These are phyloP conservation scores for Cutaneotrichosporon cavernicola DNA, from an alignment of 1,284 basidiomycete species.

Conservation along the genomic window DNA sequence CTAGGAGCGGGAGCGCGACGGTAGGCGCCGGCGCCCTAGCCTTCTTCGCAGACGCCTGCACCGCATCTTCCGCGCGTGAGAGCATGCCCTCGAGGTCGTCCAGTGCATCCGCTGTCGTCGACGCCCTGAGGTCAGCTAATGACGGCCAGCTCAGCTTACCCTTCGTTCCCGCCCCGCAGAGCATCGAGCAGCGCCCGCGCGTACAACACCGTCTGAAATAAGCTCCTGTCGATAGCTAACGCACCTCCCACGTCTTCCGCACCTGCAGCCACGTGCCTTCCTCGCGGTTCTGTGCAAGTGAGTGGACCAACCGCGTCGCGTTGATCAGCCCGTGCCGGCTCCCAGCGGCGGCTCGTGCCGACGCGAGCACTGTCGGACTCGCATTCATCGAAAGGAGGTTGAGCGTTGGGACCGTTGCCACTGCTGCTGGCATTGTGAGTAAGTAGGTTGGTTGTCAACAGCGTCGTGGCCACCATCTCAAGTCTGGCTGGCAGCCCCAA, in stretches of 20 bases:
- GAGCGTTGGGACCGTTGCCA: slow-evolving; percentile 20
- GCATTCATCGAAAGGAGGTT: slow-evolving; percentile 29
- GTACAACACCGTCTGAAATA: slow-evolving; percentile 41
- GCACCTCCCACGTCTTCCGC: slow-evolving; percentile 47
- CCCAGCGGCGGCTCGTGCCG: slow-evolving; percentile 34
- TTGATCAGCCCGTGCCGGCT: slow-evolving; percentile 47
- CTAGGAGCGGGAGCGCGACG: slow-evolving; percentile 12
- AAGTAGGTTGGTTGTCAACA: neutral
- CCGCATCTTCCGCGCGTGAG: slow-evolving; percentile 22
- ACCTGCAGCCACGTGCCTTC: slow-evolving; percentile 35
- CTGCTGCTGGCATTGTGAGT: slow-evolving; percentile 4
- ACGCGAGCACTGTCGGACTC: slow-evolving; percentile 32
- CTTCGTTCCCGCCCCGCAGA: slow-evolving; percentile 39
- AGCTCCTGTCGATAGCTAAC: neutral
- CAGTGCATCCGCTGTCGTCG: slow-evolving; percentile 26
- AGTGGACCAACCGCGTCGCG: slow-evolving; percentile 45
- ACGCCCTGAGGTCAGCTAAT: slow-evolving; percentile 28
- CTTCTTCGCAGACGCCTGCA: slow-evolving; percentile 20
- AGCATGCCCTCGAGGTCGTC: slow-evolving; percentile 26
- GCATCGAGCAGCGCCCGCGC: slow-evolving; percentile 38
- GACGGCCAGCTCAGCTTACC: slow-evolving; percentile 29
- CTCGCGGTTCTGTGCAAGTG: slow-evolving; percentile 28
- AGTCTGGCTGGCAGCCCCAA: neutral
- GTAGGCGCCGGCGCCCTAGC: slow-evolving; percentile 20
- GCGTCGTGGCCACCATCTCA: neutral